Percentiles rank a stretch among this genome's conserved stretches.
Evolutionary conservation across 345 rosid species (phyloP).

Genomic region (Syzygium grande): DNA sequence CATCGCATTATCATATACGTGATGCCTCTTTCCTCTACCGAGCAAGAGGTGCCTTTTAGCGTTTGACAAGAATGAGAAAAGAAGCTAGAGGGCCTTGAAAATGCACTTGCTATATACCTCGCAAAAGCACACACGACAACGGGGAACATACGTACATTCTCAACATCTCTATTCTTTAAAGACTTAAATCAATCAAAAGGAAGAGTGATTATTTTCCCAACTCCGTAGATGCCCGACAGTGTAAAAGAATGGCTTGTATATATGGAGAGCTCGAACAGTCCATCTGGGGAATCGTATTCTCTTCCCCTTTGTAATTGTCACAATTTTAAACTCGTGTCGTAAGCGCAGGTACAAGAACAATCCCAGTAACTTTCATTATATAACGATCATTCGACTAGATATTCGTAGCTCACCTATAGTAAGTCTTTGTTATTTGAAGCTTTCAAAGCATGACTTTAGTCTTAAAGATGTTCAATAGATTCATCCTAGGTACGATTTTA

Average conservation of each 20-base stretch:
- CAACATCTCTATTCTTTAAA: background rate
- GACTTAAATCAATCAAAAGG: background rate
- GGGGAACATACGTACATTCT: background rate
- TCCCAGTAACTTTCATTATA: background rate
- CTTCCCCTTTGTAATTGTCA: background rate
- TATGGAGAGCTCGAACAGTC: background rate
- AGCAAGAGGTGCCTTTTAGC: background rate
- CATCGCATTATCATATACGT: background rate
- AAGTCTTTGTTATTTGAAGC: background rate
- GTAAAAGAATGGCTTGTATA: background rate
- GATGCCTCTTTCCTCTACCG: background rate
- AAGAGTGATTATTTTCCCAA: background rate
- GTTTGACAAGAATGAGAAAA: background rate
- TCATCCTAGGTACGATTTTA: fast-evolving
- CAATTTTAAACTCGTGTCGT: background rate
- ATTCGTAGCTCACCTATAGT: background rate
- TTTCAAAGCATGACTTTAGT: background rate
- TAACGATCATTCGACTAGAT: background rate
- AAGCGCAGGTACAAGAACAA: background rate
- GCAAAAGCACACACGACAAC: background rate
- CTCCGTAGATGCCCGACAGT: background rate
- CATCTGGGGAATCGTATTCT: background rate
- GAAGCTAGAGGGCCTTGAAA: background rate
- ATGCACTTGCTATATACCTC: background rate
- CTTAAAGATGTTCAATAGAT: background rate